A percentile compares a stretch with the other conserved stretches of the same genome.
Evolutionary conservation across 140 eudicot genomes (phyloP).

Genomic region (Stevia rebaudiana): DNA sequence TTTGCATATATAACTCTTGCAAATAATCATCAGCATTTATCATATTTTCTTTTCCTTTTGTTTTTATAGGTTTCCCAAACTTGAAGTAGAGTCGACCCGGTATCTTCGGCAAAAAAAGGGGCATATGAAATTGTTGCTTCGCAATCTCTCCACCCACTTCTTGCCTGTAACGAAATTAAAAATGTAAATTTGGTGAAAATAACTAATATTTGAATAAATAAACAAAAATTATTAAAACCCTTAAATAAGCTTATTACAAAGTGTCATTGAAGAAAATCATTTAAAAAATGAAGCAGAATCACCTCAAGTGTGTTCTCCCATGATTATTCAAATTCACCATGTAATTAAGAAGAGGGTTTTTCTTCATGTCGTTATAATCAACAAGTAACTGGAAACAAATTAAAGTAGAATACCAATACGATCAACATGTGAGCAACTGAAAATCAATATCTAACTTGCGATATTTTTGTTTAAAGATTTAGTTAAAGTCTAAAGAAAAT

Average conservation of each 20-base stretch:
- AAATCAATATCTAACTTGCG: no score
- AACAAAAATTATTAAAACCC: no score
- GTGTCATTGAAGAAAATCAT: neutral
- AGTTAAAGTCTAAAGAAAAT: neutral
- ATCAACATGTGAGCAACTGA: no score
- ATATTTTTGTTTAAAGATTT: no score
- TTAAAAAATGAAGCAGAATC: neutral
- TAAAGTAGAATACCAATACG: neutral
- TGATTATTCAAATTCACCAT: constrained; percentile 10
- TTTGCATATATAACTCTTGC: constrained; percentile 47
- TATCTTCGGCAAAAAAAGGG: constrained; percentile 48
- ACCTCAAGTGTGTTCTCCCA: constrained; percentile 34
- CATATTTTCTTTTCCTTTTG: constrained; percentile 49
- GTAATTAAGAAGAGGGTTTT: constrained; percentile 39
- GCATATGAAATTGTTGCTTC: constrained; percentile 46
- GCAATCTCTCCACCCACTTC: constrained; percentile 57
- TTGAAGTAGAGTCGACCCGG: constrained; percentile 66
- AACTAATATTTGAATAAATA: no score
- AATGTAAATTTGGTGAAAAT: no score
- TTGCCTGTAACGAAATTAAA: constrained; percentile 25
- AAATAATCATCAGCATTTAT: constrained; percentile 41
- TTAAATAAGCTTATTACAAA: no score
- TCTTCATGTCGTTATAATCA: constrained; percentile 58
- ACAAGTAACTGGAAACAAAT: constrained; percentile 19
- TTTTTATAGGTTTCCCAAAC: constrained; percentile 71